These are phyloP conservation scores for Fusarium pilosicola DNA, from an alignment of 2,329 filamentous ascomycete species.

Conservation along the genomic window DNA sequence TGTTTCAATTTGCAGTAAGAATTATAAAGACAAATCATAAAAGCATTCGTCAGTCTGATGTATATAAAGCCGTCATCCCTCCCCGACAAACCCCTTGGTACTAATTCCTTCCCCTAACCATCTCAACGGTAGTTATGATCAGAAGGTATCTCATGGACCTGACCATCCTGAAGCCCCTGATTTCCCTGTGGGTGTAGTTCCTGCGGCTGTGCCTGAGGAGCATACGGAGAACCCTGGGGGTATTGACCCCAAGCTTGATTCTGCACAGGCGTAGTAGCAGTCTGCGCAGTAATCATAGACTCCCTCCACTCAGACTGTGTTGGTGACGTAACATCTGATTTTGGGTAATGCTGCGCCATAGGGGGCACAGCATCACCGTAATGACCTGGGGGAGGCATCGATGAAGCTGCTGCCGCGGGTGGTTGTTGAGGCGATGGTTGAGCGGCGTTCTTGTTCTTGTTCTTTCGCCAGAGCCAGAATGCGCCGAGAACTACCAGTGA, in stretches of 20 bases:
- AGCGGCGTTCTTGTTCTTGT: not conserved
- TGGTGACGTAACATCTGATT: not conserved
- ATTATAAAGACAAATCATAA: not conserved
- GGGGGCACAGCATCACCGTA: not conserved
- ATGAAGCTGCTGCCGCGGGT: not conserved
- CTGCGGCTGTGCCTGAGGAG: not conserved
- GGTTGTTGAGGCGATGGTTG: not conserved
- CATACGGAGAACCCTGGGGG: not conserved
- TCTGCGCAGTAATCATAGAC: not conserved
- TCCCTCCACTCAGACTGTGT: conserved; percentile 21
- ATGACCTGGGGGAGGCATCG: not conserved
- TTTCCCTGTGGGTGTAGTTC: not conserved
- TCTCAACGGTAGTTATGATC: not conserved
- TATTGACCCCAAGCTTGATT: conserved; percentile 12
- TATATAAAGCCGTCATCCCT: not conserved
- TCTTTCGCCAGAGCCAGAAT: conserved; percentile 12
- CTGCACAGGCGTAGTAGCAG: conserved; percentile 12
- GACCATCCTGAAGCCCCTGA: not conserved
- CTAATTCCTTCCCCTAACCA: too few relatives aligned
- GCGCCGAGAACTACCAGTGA: conserved; percentile 4
- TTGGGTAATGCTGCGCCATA: conserved; percentile 6
- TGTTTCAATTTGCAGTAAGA: not conserved
- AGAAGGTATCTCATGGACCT: not conserved
- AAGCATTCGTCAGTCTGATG: not conserved
- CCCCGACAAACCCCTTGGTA: not conserved